These are phyloP conservation scores for Pseudohyphozyma bogoriensis DNA, from an alignment of 768 basidiomycete species.

Conservation along the genomic window DNA sequence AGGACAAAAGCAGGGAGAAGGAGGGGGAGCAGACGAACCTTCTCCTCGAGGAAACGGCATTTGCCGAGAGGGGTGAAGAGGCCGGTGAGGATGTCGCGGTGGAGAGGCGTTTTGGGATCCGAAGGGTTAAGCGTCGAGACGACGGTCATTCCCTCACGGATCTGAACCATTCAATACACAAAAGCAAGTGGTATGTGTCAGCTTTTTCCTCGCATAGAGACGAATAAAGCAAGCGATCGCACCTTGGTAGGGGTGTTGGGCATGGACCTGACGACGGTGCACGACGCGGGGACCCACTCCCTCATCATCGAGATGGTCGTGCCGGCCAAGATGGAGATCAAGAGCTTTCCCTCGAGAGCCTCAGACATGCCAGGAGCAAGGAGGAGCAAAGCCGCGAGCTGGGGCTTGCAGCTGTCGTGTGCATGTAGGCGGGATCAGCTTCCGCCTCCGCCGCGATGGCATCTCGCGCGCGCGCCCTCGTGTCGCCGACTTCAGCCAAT, in stretches of 20 bases:
- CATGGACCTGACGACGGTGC: conserved; percentile 88
- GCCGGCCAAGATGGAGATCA: conserved; percentile 97
- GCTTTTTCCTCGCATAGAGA: neutral
- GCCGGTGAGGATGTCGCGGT: conserved; percentile 66
- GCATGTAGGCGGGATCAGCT: neutral
- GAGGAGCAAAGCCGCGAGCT: conserved; percentile 67
- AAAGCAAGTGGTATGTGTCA: too few species aligned
- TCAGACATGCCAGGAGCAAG: conserved; percentile 63
- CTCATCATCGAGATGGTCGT: conserved; percentile 74
- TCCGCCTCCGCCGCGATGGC: neutral
- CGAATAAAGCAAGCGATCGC: conserved; percentile 32
- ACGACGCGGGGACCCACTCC: conserved; percentile 62
- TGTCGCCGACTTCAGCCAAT: too few species aligned
- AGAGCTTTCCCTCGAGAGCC: conserved; percentile 75
- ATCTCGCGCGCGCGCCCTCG: neutral
- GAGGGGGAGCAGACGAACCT: conserved; percentile 34
- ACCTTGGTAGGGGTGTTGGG: conserved; percentile 97
- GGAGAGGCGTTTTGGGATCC: conserved; percentile 47
- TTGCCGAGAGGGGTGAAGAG: conserved; percentile 96
- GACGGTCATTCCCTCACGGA: conserved; percentile 97
- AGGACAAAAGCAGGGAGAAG: neutral
- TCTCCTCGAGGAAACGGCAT: conserved; percentile 92
- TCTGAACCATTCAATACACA: conserved; percentile 47
- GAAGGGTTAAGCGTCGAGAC: conserved; percentile 59
- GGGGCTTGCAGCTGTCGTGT: conserved; percentile 91